Evolutionary conservation across 2,329 filamentous ascomycete genomes (phyloP).

Genomic region (Aspergillus sp.): DNA sequence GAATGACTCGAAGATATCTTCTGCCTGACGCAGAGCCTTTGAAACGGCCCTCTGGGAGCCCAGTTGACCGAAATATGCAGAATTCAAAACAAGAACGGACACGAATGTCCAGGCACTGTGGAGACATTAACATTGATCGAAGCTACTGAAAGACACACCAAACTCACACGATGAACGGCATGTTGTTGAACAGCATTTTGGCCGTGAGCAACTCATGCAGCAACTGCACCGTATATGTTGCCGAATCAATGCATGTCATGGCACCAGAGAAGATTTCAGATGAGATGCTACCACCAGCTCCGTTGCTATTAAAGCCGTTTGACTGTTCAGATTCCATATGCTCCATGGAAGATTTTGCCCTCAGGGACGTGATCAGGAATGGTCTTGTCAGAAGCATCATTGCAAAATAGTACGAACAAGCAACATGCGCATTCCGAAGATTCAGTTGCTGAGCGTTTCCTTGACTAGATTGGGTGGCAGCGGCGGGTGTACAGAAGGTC

Average conservation of each 20-base stretch:
- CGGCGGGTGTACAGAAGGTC: not conserved
- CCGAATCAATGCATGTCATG: not conserved
- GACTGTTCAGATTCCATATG: not conserved
- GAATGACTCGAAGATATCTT: not conserved
- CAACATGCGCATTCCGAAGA: slow-evolving; percentile 1
- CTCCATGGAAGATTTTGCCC: not conserved
- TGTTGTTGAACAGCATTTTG: not conserved
- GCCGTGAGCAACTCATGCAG: not conserved
- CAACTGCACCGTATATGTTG: not conserved
- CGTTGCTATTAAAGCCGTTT: not conserved
- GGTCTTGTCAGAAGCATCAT: slow-evolving; percentile 6
- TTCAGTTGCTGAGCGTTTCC: not conserved
- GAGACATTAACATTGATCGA: not conserved
- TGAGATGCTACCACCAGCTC: not conserved
- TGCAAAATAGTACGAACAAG: slow-evolving; percentile 2
- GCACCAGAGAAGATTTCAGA: not conserved
- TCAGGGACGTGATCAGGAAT: not conserved
- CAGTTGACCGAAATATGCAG: not conserved
- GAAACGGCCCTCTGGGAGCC: not conserved
- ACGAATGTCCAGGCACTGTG: not conserved
- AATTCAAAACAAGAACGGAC: not conserved
- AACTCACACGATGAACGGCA: slow-evolving; percentile 1
- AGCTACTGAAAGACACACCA: too few species aligned
- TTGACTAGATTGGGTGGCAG: not conserved
- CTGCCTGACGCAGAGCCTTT: not conserved